Percentiles rank a stretch among this genome's conserved stretches.
Evolutionary conservation across 2,329 filamentous ascomycete genomes (phyloP).

Genomic region (Stachybotrys elegans): DNA sequence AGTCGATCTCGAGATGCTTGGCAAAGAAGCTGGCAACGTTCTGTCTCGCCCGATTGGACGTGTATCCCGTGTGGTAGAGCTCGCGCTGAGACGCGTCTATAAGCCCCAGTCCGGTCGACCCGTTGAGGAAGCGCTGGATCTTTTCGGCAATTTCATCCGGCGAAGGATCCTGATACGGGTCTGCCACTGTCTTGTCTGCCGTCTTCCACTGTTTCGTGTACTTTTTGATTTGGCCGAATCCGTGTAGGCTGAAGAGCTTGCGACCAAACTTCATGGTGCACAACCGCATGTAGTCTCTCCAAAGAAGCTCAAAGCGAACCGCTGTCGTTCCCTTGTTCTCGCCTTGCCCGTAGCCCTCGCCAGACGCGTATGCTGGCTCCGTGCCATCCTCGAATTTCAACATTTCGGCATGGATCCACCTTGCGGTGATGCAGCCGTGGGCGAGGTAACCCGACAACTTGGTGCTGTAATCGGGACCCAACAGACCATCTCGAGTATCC

Average conservation of each 20-base stretch:
- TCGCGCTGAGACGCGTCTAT: conserved; percentile 77
- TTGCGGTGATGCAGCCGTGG: conserved; percentile 66
- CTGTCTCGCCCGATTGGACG: conserved; percentile 69
- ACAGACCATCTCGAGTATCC: conserved; percentile 63
- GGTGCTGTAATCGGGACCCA: conserved; percentile 68
- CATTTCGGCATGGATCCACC: conserved; percentile 66
- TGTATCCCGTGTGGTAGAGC: conserved; percentile 70
- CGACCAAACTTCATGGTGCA: conserved; percentile 65
- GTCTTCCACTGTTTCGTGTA: conserved; percentile 46
- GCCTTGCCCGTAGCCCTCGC: conserved; percentile 59
- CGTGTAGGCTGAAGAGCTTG: conserved; percentile 59
- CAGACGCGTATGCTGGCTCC: conserved; percentile 30
- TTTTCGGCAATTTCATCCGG: conserved; percentile 40
- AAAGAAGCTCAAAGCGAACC: conserved; percentile 69
- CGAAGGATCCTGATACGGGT: conserved; percentile 29
- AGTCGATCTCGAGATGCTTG: conserved; percentile 71
- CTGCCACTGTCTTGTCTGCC: conserved; percentile 23
- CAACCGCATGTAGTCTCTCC: conserved; percentile 78
- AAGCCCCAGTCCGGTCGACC: conserved; percentile 68
- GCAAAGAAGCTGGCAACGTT: conserved; percentile 72
- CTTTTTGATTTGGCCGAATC: conserved; percentile 49
- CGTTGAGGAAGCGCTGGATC: conserved; percentile 56
- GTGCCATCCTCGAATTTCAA: conserved; percentile 63
- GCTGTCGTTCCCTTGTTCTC: conserved; percentile 67
- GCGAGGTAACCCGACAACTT: conserved; percentile 72